phyloP scores from a whole-genome alignment of 495 filamentous ascomycete species.

The Pseudoneurospora amorphoporcata region DNA sequence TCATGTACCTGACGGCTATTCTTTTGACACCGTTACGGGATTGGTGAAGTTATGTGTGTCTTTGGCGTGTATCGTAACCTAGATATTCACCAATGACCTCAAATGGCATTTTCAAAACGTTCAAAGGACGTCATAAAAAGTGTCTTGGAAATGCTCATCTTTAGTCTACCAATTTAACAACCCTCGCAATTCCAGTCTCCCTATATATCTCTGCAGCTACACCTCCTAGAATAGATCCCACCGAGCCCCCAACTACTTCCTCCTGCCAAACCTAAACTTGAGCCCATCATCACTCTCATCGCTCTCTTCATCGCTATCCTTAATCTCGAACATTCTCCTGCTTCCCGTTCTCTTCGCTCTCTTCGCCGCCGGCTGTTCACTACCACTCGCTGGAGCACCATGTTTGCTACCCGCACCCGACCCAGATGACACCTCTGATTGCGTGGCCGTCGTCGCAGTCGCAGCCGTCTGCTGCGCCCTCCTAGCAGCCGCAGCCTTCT shows the following conservation, averaged over 20 bases:
- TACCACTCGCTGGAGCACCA: constrained; percentile 19
- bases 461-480: not conserved
- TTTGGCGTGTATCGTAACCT: not conserved
- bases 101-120: not conserved
- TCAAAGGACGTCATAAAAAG: not conserved
- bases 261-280: constrained; percentile 38
- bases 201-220: not conserved
- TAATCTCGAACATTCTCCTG: constrained; percentile 12
- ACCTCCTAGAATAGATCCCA: not conserved
- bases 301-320: constrained; percentile 27
- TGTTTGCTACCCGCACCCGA: constrained; percentile 26
- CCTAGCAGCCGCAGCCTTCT: constrained; percentile 9
- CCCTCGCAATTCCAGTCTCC: not conserved
- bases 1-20: not conserved
- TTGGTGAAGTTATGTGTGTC: not conserved
- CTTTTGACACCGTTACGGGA: not conserved
- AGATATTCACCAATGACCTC: not conserved
- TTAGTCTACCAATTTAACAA: not conserved
- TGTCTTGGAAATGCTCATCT: not conserved
- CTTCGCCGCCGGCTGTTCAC: constrained; percentile 31
- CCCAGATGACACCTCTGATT: not conserved
- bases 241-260: constrained; percentile 5
- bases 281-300: constrained; percentile 45
- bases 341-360: constrained; percentile 19
- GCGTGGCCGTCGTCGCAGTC: not conserved